phyloP scores from a whole-genome alignment of 768 basidiomycete species.

The Rhodotorula sphaerocarpa region DNA sequence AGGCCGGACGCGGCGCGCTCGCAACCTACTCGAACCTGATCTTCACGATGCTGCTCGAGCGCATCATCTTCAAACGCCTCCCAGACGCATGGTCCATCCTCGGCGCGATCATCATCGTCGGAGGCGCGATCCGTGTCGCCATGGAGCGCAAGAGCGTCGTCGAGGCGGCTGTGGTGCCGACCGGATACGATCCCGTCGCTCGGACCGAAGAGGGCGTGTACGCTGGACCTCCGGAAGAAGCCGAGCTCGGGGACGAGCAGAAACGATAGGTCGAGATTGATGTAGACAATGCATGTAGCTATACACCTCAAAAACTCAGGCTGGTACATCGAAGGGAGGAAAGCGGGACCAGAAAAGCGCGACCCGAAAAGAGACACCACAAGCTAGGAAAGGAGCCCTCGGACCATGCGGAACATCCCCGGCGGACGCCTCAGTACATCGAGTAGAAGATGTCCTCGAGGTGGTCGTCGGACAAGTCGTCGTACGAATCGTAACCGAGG shows the following conservation, averaged over 20 bases:
- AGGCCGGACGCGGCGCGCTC: slow-evolving; percentile 57
- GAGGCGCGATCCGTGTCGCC: slow-evolving; percentile 30
- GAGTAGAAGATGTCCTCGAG: too few relatives aligned
- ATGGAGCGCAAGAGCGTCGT: slow-evolving; percentile 8
- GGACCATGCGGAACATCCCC: too few relatives aligned
- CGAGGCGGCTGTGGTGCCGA: background rate
- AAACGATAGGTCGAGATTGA: background rate
- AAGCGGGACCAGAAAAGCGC: too few relatives aligned
- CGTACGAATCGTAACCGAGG: background rate
- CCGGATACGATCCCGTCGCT: background rate
- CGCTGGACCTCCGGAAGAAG: background rate
- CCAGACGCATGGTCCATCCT: slow-evolving; percentile 56
- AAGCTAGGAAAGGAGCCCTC: too few relatives aligned
- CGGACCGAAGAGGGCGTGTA: background rate
- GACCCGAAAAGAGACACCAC: too few relatives aligned
- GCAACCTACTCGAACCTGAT: slow-evolving; percentile 47
- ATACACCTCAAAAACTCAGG: too few relatives aligned
- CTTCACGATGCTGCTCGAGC: slow-evolving; percentile 55
- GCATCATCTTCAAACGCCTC: slow-evolving; percentile 55
- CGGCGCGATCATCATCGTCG: slow-evolving; percentile 54
- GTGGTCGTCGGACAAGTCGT: background rate
- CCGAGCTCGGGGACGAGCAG: background rate
- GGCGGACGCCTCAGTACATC: too few relatives aligned
- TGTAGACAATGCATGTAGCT: too few relatives aligned
- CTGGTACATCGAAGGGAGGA: too few relatives aligned